Evolutionary conservation across 2,329 filamentous ascomycete species (phyloP).

Genomic region (Coleophoma crateriformis): DNA sequence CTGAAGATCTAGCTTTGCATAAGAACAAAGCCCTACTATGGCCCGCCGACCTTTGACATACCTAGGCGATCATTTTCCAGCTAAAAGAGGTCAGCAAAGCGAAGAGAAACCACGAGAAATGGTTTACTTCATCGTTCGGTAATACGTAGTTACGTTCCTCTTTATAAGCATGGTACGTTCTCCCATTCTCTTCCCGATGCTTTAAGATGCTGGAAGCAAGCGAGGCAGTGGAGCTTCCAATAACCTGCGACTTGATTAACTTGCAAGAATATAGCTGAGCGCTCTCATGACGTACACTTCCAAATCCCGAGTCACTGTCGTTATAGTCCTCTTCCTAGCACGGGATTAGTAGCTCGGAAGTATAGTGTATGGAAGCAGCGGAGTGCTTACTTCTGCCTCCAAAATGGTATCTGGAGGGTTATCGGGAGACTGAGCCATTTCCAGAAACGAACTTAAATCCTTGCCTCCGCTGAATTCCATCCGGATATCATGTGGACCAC

Average conservation of each 20-base stretch:
- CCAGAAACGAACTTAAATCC: no score
- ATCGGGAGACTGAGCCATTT: neutral
- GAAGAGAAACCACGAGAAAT: neutral
- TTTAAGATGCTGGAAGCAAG: constrained; percentile 4
- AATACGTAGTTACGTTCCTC: constrained; percentile 4
- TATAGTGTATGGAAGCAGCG: neutral
- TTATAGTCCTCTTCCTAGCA: neutral
- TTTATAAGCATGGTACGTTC: constrained; percentile 7
- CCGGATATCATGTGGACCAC: no score
- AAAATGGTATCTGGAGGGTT: neutral
- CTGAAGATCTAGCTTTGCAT: constrained; percentile 1
- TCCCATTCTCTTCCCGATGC: constrained; percentile 4
- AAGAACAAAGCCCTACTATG: neutral
- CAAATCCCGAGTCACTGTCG: constrained; percentile 1
- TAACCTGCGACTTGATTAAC: neutral
- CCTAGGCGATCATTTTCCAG: constrained; percentile 2
- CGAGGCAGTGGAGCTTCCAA: constrained; percentile 3
- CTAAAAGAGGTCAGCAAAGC: neutral
- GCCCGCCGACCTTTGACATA: neutral
- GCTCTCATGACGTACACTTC: neutral
- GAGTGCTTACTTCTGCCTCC: neutral
- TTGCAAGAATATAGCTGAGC: neutral
- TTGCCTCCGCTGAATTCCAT: no score
- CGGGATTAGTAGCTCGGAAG: neutral
- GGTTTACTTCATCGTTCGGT: neutral